Evolutionary conservation across 2,329 filamentous ascomycete species (phyloP).

Genomic region (Hymenoscyphus infarciens): DNA sequence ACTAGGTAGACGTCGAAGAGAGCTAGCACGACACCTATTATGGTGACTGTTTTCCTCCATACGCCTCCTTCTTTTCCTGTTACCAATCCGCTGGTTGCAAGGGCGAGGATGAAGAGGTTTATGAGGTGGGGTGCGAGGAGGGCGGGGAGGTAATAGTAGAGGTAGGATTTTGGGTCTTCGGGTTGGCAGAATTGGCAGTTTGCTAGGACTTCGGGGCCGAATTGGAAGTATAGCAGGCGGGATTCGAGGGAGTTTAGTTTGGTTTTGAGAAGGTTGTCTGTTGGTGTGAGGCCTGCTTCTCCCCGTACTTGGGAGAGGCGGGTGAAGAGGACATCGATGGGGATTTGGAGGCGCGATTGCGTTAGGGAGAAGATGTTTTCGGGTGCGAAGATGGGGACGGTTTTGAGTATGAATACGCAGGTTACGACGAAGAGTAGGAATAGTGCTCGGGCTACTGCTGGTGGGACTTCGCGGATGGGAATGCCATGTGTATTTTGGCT

Average conservation of each 20-base stretch:
- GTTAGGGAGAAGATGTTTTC: constrained; percentile 81
- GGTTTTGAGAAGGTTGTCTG: constrained; percentile 62
- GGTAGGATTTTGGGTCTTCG: constrained; percentile 67
- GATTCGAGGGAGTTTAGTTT: constrained; percentile 70
- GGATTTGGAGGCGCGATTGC: constrained; percentile 76
- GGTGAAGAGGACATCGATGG: constrained; percentile 79
- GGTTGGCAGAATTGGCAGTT: constrained; percentile 78
- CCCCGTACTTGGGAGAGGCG: constrained; percentile 59
- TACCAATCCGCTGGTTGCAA: constrained; percentile 67
- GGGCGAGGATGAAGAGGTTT: constrained; percentile 69
- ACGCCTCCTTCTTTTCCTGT: constrained; percentile 58
- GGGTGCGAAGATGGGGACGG: constrained; percentile 64
- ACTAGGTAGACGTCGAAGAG: constrained; percentile 64
- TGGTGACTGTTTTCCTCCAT: constrained; percentile 70
- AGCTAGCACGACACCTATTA: constrained; percentile 57
- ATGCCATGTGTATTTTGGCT: constrained; percentile 42
- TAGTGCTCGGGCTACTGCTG: constrained; percentile 53
- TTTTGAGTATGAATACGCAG: constrained; percentile 56
- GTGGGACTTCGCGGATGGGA: constrained; percentile 53
- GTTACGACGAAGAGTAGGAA: constrained; percentile 52
- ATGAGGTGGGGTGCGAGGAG: constrained; percentile 74
- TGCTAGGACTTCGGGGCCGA: constrained; percentile 69
- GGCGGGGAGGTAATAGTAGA: constrained; percentile 75
- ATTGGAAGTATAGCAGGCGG: constrained; percentile 77
- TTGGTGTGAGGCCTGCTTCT: constrained; percentile 46